Evolutionary conservation across 1,284 basidiomycete genomes (phyloP).

Genomic region (Psilocybe mexicana): DNA sequence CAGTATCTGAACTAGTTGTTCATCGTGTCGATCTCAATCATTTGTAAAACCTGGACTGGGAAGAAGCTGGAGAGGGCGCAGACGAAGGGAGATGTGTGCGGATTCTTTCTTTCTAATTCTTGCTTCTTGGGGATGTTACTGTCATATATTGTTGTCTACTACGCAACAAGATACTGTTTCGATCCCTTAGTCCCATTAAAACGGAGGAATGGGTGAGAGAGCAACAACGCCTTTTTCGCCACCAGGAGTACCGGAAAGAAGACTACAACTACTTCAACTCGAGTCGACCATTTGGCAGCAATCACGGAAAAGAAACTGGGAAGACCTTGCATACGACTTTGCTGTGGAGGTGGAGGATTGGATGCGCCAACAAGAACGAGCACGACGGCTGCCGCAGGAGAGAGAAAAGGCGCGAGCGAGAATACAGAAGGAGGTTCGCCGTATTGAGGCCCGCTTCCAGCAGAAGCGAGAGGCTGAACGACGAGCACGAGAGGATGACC

Average conservation of each 20-base stretch:
- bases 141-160: too few relatives aligned
- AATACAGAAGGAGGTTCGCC: constrained; percentile 47
- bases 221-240: constrained; percentile 46
- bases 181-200: constrained; percentile 36
- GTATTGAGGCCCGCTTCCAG: constrained; percentile 47
- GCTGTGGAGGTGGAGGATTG: constrained; percentile 51
- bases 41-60: too few relatives aligned
- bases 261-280: constrained; percentile 2
- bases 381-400: constrained; percentile 42
- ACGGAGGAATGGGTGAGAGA: constrained; percentile 64
- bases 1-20: too few relatives aligned
- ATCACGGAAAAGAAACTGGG: constrained; percentile 43
- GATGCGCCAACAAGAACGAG: constrained; percentile 51
- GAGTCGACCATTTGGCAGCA: constrained; percentile 16
- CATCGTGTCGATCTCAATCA: too few relatives aligned
- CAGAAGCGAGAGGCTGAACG: constrained; percentile 47
- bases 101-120: too few relatives aligned
- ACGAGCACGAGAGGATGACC: constrained; percentile 40
- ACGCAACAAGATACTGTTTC: too few relatives aligned
- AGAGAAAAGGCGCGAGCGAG: constrained; percentile 44
- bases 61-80: too few relatives aligned
- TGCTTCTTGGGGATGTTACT: too few relatives aligned
- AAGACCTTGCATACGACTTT: constrained; percentile 50
- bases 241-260: background rate
- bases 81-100: too few relatives aligned